Evolutionary conservation across 139 green algal species (phyloP).

Genomic region (Tetradesmus obliquus): DNA sequence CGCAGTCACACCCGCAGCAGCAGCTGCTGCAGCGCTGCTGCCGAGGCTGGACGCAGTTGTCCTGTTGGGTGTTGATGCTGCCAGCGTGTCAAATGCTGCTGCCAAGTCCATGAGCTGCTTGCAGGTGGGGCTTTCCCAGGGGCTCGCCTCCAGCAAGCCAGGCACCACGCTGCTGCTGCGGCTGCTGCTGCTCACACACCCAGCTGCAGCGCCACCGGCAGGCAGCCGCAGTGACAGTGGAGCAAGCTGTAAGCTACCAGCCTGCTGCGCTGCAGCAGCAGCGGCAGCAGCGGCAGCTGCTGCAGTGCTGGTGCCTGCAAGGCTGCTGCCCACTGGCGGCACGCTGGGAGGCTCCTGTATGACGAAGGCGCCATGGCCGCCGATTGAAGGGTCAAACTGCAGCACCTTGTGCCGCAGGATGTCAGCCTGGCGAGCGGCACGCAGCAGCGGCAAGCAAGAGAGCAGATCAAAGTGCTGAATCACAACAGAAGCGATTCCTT

Average conservation of each 20-base stretch:
- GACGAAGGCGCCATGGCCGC: constrained; percentile 54
- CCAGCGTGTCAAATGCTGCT: constrained; percentile 13
- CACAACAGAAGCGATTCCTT: not conserved
- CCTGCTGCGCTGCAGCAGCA: not conserved
- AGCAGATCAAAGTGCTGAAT: not conserved
- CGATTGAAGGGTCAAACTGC: constrained; percentile 58
- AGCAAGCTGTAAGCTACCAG: not conserved
- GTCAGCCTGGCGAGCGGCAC: not conserved
- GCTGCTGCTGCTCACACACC: not conserved
- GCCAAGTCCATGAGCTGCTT: constrained; percentile 4
- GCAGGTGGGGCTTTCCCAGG: constrained; percentile 19
- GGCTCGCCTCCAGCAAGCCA: constrained; percentile 11
- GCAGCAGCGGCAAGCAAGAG: not conserved
- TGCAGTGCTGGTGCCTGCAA: not conserved
- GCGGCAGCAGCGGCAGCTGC: not conserved
- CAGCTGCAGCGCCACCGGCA: not conserved
- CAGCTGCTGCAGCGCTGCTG: not conserved
- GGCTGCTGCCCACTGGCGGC: not conserved
- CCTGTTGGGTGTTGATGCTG: not conserved
- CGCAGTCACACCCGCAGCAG: not conserved
- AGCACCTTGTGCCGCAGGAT: constrained; percentile 44
- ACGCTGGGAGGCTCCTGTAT: constrained; percentile 40
- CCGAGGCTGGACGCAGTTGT: not conserved
- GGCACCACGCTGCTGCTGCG: not conserved
- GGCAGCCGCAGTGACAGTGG: not conserved